Evolutionary conservation across 352 stramenopile genomes (phyloP), one percentile per base, ranked within the genome.

Genomic region (Blastocystis sp.): DNA sequence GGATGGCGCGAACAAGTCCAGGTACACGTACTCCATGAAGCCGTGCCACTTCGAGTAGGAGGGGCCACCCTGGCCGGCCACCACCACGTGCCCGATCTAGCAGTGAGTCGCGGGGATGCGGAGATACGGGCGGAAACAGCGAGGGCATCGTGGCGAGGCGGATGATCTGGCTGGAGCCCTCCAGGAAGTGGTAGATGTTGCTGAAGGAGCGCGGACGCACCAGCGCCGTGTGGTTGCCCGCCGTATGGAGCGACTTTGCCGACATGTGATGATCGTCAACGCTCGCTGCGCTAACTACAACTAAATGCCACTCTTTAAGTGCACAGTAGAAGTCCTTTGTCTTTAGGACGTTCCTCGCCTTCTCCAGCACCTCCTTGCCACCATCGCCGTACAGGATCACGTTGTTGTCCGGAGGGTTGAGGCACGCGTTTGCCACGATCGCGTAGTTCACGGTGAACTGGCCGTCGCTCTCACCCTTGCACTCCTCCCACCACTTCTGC

Each of bases 101-200:
- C 28, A 14, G 19, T 69, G 14, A 84, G 43, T n/a, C 48, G 23
- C 41, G 21, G 5, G n/a, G 48, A 53, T 34, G 2, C 2, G n/a
- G 1, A 2, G 2, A 7, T 56, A 84, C 74, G 5, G 52, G 74
- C 3, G 74, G 74, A 52, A 84, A 84, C 17, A 56, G 38, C 19
- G 56, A 34, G 23, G 74, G 74, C 38, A 67, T 53, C 23, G 69
- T 28, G 10, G 53, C 74, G 9, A 84, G 23, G 11, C 74, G 74
- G 38, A 84, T 67, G 11, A 84, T 23, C 53, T 84, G 74, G 28
- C 74, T 84, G 2, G 48, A 48, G 52, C 74, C 74, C 45, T 84
- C 74, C 5, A 84, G 28, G 45, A 84, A 84, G 53, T 84, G 74
- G 28, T 84, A 84, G 45, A 84, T 84, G 45, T 84, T 84, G 40